A percentile compares a stretch with the other conserved stretches of the same genome.
phyloP scores from a whole-genome alignment of 257 asterid species.

The Striga asiatica region DNA sequence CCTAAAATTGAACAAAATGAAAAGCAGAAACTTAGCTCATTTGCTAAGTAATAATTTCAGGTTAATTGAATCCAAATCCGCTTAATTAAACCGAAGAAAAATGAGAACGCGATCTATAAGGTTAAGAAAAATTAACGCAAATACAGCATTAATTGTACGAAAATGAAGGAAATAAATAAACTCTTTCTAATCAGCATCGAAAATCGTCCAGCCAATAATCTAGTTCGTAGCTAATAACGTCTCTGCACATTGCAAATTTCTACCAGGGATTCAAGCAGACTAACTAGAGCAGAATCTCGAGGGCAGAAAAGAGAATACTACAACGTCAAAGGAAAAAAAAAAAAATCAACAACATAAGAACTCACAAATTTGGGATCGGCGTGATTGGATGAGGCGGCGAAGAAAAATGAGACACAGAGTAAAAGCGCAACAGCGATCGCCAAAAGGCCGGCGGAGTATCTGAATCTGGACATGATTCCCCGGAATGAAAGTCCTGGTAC shows the following conservation, averaged over 20 bases:
- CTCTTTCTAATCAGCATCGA: slow-evolving; percentile 13
- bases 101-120: not conserved
- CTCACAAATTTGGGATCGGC: slow-evolving; percentile 39
- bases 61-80: too few relatives aligned
- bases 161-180: slow-evolving; percentile 5
- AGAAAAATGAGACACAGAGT: slow-evolving; percentile 26
- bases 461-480: slow-evolving; percentile 10
- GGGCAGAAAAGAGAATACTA: not conserved
- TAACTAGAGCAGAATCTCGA: not conserved
- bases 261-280: not conserved
- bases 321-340: not conserved
- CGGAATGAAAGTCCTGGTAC: slow-evolving; percentile 12
- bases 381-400: slow-evolving; percentile 25
- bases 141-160: slow-evolving; percentile 8
- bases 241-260: slow-evolving; percentile 6
- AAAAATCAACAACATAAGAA: not conserved
- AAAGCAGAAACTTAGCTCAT: not conserved
- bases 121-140: slow-evolving; percentile 6
- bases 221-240: slow-evolving; percentile 16
- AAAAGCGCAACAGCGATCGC: slow-evolving; percentile 31
- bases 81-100: not conserved
- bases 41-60: slow-evolving; percentile 10
- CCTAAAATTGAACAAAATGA: slow-evolving; percentile 25
- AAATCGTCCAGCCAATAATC: too few relatives aligned
- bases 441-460: slow-evolving; percentile 30